Evolutionary conservation across 208 protist species (phyloP), one percentile per base, ranked within the genome.

Genomic region (Leishmania turanica): DNA sequence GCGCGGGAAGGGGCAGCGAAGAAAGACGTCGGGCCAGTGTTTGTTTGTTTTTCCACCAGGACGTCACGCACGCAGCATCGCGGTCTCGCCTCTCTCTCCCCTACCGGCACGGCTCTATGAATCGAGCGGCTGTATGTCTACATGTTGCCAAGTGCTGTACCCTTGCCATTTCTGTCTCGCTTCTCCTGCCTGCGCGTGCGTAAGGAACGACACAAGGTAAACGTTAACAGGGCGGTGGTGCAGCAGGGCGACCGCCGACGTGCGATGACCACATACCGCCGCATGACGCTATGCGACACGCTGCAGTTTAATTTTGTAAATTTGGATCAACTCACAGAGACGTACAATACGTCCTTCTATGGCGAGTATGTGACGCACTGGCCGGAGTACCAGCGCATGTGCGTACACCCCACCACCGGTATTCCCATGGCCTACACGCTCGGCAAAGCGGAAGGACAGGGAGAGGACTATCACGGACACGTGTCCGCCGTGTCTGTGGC

Each of bases 401-500:
- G 93, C 37, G 90, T 98, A 37, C 95, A 97, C 82, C 89, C 97
- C 15, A 93, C 92, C 7, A 97, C 91, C 24, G 96, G 97, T 17
- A 88, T 96, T 54, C 78, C 90, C 34, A 99, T 99, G 98, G 98
- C 95, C 3, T 99, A 99, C 90, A 96, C 98, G 37, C 90, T 99
- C 62, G 99, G 99, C 19, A 99, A 99, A 89, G 98, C 93, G 45
- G 99, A 99, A 83, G 99, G 98, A 11, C 71, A 91, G 37, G 97
- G 92, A 11, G 91, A 99, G 71, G 89, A 99, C 66, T 99, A 96
- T 89, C 99, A 99, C 88, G 99, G 99, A 2, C 99, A 99, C 86
- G 98, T 99, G 19, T 99, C 99, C 13, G 99, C 99, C 11, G 90
- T 99, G 1, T 99, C 99, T 0, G 99, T 99, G 8, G 96, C 98